Conservation (phyloP, 2,329 filamentous ascomycete species). For the Leptographium radiaticola region DNA sequence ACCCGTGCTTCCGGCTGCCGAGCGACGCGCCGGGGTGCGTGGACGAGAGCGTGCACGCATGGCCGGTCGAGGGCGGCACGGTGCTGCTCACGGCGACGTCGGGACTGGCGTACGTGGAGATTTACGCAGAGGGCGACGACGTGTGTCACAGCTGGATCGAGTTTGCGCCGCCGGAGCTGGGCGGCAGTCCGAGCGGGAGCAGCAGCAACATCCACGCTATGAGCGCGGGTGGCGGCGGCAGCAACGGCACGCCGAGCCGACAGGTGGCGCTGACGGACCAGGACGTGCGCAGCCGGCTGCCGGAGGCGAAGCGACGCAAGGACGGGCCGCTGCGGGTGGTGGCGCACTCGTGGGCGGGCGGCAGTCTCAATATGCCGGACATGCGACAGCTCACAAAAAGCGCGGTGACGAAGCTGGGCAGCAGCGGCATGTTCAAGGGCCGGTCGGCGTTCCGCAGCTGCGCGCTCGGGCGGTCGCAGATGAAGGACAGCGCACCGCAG, state of each 20-base stretch:
- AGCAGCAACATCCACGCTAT: constrained; percentile 17
- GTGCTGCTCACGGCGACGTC: constrained; percentile 66
- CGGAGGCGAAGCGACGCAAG: constrained; percentile 55
- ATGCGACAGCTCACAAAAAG: constrained; percentile 60
- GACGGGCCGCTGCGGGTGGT: constrained; percentile 49
- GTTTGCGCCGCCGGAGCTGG: constrained; percentile 47
- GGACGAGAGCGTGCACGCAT: constrained; percentile 74
- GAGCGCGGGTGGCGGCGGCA: constrained; percentile 20
- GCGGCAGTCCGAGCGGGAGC: neutral
- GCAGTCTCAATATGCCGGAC: constrained; percentile 65
- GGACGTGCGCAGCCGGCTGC: constrained; percentile 58
- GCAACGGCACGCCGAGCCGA: constrained; percentile 48
- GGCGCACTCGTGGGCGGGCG: constrained; percentile 65
- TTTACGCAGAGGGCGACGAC: constrained; percentile 68
- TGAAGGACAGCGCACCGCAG: constrained; percentile 55
- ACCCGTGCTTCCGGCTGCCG: constrained; percentile 79
- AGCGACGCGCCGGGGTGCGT: constrained; percentile 51
- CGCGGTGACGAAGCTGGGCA: constrained; percentile 58
- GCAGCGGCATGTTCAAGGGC: constrained; percentile 36
- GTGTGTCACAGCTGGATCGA: constrained; percentile 74
- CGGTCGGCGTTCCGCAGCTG: constrained; percentile 65
- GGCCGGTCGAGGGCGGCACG: constrained; percentile 66
- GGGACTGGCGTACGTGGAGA: constrained; percentile 75
- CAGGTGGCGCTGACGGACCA: constrained; percentile 64
- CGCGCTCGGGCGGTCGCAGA: constrained; percentile 58